These are phyloP conservation scores for Angomonas ambiguus DNA, from an alignment of 208 protist species.

Conservation along the genomic window DNA sequence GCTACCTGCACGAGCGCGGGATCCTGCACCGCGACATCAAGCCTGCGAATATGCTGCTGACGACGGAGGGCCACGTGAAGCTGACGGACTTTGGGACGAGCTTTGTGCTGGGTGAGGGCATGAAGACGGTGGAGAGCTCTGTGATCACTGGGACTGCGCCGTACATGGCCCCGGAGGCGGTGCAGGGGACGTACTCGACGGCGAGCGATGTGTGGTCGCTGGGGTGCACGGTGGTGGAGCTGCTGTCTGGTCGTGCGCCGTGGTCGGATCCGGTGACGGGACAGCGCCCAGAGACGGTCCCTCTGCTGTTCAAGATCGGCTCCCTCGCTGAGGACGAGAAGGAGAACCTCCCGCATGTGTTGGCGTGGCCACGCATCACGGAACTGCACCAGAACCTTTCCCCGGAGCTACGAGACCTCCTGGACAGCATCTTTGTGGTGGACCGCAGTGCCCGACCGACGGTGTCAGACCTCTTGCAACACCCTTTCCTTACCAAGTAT, in stretches of 20 bases:
- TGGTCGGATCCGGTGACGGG: conserved; percentile 35
- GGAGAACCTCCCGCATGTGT: neutral
- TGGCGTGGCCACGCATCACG: conserved; percentile 14
- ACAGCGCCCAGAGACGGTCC: conserved; percentile 17
- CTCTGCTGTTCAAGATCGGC: conserved; percentile 59
- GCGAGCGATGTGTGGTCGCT: conserved; percentile 81
- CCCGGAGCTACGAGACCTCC: conserved; percentile 33
- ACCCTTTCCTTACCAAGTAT: conserved; percentile 40
- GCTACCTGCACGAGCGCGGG: conserved; percentile 59
- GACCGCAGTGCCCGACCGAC: conserved; percentile 41
- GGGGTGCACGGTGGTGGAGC: conserved; percentile 74
- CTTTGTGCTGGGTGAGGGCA: conserved; percentile 30
- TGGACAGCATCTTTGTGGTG: conserved; percentile 36
- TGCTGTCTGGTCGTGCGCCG: conserved; percentile 47
- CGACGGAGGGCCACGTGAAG: conserved; percentile 55
- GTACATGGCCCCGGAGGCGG: conserved; percentile 74
- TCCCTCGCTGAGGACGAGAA: conserved; percentile 25
- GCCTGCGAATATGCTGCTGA: conserved; percentile 79
- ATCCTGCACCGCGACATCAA: conserved; percentile 85
- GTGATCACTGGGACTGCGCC: conserved; percentile 57
- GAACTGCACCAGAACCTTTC: conserved; percentile 22
- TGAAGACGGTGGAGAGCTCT: conserved; percentile 24
- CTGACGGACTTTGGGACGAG: conserved; percentile 84
- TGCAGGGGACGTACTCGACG: conserved; percentile 45
- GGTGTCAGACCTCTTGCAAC: conserved; percentile 48